Conservation (phyloP, 2,329 filamentous ascomycete species). For the Septoria linicola region DNA sequence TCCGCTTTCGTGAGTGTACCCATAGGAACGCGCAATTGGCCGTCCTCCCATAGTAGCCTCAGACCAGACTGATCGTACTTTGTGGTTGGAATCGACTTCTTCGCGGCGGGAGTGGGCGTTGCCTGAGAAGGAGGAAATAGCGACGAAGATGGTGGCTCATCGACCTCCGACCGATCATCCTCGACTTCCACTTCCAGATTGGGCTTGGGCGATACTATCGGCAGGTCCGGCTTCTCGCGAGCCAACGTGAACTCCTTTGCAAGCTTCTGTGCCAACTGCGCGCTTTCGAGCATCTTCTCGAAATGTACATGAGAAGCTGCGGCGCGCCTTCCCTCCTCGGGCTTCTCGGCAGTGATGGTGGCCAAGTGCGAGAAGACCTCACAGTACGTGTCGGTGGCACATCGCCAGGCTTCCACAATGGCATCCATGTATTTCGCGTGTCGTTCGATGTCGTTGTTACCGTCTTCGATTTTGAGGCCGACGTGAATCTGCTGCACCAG, state of each 20-base stretch:
- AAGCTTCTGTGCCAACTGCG: slow-evolving; percentile 23
- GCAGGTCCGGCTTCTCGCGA: slow-evolving; percentile 10
- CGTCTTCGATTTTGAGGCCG: slow-evolving; percentile 26
- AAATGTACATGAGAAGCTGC: slow-evolving; percentile 28
- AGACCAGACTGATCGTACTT: slow-evolving; percentile 15
- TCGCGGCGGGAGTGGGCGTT: slow-evolving; percentile 4
- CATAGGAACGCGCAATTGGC: slow-evolving; percentile 3
- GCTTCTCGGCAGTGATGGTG: slow-evolving; percentile 30
- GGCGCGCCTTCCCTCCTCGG: slow-evolving; percentile 26
- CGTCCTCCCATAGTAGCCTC: slow-evolving; percentile 12
- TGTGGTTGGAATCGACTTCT: background rate
- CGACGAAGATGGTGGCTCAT: background rate
- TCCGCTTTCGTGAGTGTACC: slow-evolving; percentile 1
- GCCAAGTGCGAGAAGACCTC: slow-evolving; percentile 32
- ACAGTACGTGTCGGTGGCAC: slow-evolving; percentile 30
- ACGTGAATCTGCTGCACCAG: slow-evolving; percentile 34
- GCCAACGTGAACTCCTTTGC: slow-evolving; percentile 20
- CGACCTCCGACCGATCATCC: background rate
- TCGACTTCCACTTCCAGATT: background rate
- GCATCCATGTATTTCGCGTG: slow-evolving; percentile 32
- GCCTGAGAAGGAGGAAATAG: slow-evolving; percentile 9
- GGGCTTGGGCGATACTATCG: background rate
- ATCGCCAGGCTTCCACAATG: slow-evolving; percentile 33
- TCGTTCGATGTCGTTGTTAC: slow-evolving; percentile 22
- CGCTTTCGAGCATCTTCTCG: slow-evolving; percentile 27